Evolutionary conservation across 495 filamentous ascomycete species (phyloP).

Genomic region (Copromyces sp.): DNA sequence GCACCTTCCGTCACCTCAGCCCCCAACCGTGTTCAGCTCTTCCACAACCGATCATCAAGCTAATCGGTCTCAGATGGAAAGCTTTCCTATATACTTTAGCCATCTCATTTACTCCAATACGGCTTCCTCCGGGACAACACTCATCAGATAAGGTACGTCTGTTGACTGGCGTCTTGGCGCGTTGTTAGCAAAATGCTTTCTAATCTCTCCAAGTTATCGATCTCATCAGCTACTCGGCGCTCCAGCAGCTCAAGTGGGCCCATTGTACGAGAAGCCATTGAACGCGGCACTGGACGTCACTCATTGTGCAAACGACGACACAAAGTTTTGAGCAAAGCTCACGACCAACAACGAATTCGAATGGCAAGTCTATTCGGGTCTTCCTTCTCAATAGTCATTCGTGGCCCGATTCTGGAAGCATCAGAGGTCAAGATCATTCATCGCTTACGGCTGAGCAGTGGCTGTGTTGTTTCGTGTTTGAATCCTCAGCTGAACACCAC

Average conservation of each 20-base stretch:
- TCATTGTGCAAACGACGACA: background rate
- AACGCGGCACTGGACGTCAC: background rate
- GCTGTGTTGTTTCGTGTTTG: background rate
- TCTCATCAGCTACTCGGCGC: background rate
- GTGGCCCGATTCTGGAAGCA: background rate
- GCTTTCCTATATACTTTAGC: background rate
- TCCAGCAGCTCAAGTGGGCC: background rate
- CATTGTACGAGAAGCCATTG: background rate
- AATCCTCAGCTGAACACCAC: background rate
- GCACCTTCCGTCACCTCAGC: background rate
- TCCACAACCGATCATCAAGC: background rate
- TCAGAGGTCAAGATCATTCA: background rate
- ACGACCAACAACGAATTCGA: background rate
- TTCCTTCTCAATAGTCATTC: background rate
- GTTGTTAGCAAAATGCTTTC: background rate
- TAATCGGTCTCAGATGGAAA: background rate
- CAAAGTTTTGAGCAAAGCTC: background rate
- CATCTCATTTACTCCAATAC: background rate
- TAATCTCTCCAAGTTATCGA: background rate
- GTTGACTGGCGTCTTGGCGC: background rate
- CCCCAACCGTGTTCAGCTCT: background rate
- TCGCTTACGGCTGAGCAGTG: background rate
- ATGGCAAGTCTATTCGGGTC: background rate
- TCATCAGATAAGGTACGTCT: background rate
- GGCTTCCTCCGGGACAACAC: background rate